Percentiles rank a stretch among this genome's conserved stretches.
Conservation (phyloP, 208 protist species). For the Strigomonas culicis region DNA sequence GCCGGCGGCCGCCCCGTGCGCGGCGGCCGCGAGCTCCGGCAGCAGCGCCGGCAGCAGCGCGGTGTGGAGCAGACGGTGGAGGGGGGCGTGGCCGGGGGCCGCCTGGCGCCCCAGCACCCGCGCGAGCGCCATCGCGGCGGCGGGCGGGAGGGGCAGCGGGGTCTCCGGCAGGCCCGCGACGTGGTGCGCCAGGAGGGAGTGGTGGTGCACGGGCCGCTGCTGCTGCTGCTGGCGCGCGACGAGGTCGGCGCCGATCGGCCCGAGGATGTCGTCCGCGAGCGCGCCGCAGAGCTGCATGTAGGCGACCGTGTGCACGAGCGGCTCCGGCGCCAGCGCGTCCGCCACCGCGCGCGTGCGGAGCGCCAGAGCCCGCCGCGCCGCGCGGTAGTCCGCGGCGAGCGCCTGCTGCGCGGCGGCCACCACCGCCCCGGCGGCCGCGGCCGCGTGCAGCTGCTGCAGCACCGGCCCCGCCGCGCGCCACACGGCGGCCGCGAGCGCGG, state of each 20-base stretch:
- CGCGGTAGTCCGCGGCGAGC: slow-evolving; percentile 17
- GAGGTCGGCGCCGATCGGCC: slow-evolving; percentile 36
- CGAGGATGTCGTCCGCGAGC: slow-evolving; percentile 70
- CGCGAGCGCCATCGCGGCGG: slow-evolving; percentile 38
- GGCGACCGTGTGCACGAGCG: slow-evolving; percentile 35
- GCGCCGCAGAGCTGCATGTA: slow-evolving; percentile 57
- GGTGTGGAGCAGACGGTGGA: slow-evolving; percentile 66
- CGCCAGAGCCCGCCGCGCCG: slow-evolving; percentile 41
- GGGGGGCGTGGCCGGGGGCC: slow-evolving; percentile 54
- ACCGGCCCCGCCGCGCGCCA: slow-evolving; percentile 37
- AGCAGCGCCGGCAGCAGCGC: slow-evolving; percentile 55
- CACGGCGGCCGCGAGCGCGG: slow-evolving; percentile 42
- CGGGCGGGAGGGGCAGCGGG: slow-evolving; percentile 15
- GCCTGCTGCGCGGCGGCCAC: not conserved
- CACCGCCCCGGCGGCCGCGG: not conserved
- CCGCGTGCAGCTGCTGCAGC: slow-evolving; percentile 12
- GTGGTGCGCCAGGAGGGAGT: slow-evolving; percentile 26
- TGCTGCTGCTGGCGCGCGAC: slow-evolving; percentile 9
- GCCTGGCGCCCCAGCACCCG: slow-evolving; percentile 47
- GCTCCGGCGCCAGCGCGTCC: slow-evolving; percentile 20
- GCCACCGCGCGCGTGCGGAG: slow-evolving; percentile 38
- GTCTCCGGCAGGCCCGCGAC: slow-evolving; percentile 16
- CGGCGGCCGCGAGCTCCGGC: slow-evolving; percentile 19
- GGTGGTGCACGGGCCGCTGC: slow-evolving; percentile 4
- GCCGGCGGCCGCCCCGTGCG: not conserved